Evolutionary conservation across 106 monocot genomes (phyloP), one percentile per base, ranked within the genome.

Genomic region (Iris macrosiphon): DNA sequence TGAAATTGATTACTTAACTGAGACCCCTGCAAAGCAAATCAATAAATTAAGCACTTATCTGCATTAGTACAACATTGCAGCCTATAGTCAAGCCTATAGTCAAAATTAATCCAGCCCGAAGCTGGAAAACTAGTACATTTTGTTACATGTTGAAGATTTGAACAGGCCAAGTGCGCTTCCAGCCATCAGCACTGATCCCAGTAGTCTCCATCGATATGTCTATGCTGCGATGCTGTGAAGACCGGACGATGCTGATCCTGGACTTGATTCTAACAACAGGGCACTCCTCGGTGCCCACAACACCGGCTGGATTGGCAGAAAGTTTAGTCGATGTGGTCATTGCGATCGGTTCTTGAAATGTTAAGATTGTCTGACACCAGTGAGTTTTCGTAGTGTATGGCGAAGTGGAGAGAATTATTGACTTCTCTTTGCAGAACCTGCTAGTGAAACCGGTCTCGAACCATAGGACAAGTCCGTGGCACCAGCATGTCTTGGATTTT

Each of bases 291-390:
- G 75, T 80, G 31, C 96, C 96, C 31, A 89, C 52, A n/a, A 33
- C 55, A 10, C 56, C 69, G 15, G 71, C 40, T 13, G 45, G 7
- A 22, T 52, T 29, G 8, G 16, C 23, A 27, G n/a, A n/a, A n/a
- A n/a, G n/a, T n/a, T n/a, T n/a, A 0, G 50, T 51, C n/a, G 73
- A 63, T n/a, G n/a, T n/a, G 18, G 66, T 19, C 78, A 98, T 67
- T 11, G 80, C 80, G 13, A 98, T 72, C n/a, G 98, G 87, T 54
- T 98, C 78, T 45, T 49, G 62, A 29, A 98, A 98, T 61, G 98
- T 91, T 33, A 98, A 68, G 62, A 98, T 83, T 45, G 98, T 91
- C 52, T 98, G 98, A 14, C 65, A 78, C 98, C 98, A 91, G 30
- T 98, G 98, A 69, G 98, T 98, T 30, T 43, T 72, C 13, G 74